Evolutionary conservation across 1,284 basidiomycete genomes (phyloP).

Genomic region (Trametes polyzona): DNA sequence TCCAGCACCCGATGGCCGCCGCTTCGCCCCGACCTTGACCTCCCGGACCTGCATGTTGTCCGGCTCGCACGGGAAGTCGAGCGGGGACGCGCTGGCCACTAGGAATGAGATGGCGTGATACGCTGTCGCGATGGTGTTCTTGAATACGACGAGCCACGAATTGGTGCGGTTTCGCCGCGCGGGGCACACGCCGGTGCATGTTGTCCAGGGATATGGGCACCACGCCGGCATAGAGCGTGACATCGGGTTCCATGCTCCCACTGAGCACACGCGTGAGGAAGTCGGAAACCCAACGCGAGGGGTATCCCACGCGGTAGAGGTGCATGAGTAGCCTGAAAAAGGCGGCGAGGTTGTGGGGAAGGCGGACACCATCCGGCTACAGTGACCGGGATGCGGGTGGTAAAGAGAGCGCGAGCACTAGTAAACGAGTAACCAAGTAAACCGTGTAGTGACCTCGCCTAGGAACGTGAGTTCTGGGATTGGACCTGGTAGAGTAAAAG

Average conservation of each 20-base stretch:
- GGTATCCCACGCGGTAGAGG: slow-evolving; percentile 40
- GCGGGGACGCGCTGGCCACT: slow-evolving; percentile 26
- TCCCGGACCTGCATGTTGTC: slow-evolving; percentile 38
- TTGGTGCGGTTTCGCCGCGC: slow-evolving; percentile 34
- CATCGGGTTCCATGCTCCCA: slow-evolving; percentile 34
- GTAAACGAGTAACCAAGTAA: too few relatives aligned
- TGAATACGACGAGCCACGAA: slow-evolving; percentile 39
- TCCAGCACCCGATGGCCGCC: background rate
- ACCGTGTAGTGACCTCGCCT: slow-evolving; percentile 41
- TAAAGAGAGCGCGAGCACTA: slow-evolving; percentile 42
- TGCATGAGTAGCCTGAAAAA: slow-evolving; percentile 42
- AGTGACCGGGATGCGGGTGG: slow-evolving; percentile 36
- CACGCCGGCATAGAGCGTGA: slow-evolving; percentile 31
- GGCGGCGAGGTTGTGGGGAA: slow-evolving; percentile 43
- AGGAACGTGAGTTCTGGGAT: slow-evolving; percentile 37
- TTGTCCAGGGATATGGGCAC: slow-evolving; percentile 39
- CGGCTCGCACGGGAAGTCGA: slow-evolving; percentile 23
- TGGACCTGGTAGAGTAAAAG: slow-evolving; percentile 29
- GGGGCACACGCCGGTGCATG: slow-evolving; percentile 20
- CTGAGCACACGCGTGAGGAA: slow-evolving; percentile 36
- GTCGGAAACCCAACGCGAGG: slow-evolving; percentile 42
- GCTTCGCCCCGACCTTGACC: slow-evolving; percentile 28
- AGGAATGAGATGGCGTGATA: slow-evolving; percentile 38
- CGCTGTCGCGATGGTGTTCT: slow-evolving; percentile 35
- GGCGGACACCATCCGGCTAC: slow-evolving; percentile 35